Conservation (phyloP, 2,329 filamentous ascomycete genomes). For the Periconia macrospinosa region DNA sequence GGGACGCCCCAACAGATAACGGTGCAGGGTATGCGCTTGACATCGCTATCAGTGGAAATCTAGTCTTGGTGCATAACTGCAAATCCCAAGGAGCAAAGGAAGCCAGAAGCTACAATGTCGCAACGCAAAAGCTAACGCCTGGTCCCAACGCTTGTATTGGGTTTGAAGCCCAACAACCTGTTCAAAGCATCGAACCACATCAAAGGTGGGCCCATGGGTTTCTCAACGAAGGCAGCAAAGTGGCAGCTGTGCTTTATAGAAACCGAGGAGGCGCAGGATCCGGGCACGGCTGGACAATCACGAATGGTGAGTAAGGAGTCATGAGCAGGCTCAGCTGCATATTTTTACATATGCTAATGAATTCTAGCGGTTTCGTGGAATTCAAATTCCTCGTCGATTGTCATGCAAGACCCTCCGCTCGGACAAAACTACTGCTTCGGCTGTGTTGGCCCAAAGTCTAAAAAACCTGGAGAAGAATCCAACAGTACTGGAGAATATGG, state of each 20-base stretch:
- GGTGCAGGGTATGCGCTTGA: slow-evolving; percentile 11
- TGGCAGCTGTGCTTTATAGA: slow-evolving; percentile 1
- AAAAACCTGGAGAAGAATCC: background rate
- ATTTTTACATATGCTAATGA: no score
- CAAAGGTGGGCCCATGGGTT: slow-evolving; percentile 11
- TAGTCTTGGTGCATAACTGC: slow-evolving; percentile 9
- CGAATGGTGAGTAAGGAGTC: slow-evolving; percentile 4
- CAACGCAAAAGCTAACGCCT: slow-evolving; percentile 9
- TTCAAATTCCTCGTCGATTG: slow-evolving; percentile 1
- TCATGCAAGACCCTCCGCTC: slow-evolving; percentile 6
- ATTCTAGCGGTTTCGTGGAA: slow-evolving; percentile 14
- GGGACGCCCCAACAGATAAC: slow-evolving; percentile 6
- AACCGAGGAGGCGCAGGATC: slow-evolving; percentile 7
- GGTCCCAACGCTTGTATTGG: slow-evolving; percentile 7
- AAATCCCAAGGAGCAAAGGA: slow-evolving; percentile 5
- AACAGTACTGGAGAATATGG: slow-evolving; percentile 4
- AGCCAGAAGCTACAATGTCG: slow-evolving; percentile 7
- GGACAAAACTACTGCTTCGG: slow-evolving; percentile 12
- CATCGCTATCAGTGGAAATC: slow-evolving; percentile 6
- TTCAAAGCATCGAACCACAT: slow-evolving; percentile 11
- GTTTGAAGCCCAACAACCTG: slow-evolving; percentile 5
- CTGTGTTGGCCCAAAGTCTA: slow-evolving; percentile 7
- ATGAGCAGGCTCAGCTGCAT: background rate
- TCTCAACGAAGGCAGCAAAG: slow-evolving; percentile 7
- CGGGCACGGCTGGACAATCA: slow-evolving; percentile 12